These are phyloP conservation scores for Tieghemiomyces parasiticus DNA, from an alignment of 192 early-diverging fungal species.

Conservation along the genomic window DNA sequence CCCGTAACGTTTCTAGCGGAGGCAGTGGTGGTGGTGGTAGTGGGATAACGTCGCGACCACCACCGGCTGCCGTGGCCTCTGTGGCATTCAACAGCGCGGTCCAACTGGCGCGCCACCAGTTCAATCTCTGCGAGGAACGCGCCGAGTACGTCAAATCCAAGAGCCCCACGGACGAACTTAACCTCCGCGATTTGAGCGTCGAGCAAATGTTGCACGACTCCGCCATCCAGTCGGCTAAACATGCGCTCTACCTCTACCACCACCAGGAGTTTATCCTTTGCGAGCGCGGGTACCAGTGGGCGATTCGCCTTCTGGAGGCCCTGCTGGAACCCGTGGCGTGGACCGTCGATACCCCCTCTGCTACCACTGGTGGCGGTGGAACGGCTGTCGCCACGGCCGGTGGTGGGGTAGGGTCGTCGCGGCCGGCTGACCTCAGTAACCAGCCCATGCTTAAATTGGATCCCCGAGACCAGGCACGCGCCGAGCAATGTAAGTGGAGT, in stretches of 20 bases:
- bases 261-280: conserved; percentile 48
- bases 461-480: no score
- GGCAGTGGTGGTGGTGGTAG: not conserved
- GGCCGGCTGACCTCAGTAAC: no score
- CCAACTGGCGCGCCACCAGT: conserved; percentile 80
- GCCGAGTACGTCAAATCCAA: conserved; percentile 49
- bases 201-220: conserved; percentile 63
- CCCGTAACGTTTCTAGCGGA: conserved; percentile 21
- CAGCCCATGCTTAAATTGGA: no score
- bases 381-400: no score
- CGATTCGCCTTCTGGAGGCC: conserved; percentile 61
- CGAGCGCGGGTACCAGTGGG: conserved; percentile 56
- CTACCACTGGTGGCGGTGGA: no score
- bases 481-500: no score
- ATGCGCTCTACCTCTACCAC: conserved; percentile 26
- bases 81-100: conserved; percentile 44
- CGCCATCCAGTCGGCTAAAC: conserved; percentile 43
- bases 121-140: conserved; percentile 78
- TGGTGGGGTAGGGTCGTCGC: no score
- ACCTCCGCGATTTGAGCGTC: conserved; percentile 33
- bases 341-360: no score
- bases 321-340: conserved; percentile 32
- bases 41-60: not conserved
- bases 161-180: conserved; percentile 33
- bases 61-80: conserved; percentile 14